Evolutionary conservation across 768 basidiomycete species (phyloP).

Genomic region (Mycena leptocephala): DNA sequence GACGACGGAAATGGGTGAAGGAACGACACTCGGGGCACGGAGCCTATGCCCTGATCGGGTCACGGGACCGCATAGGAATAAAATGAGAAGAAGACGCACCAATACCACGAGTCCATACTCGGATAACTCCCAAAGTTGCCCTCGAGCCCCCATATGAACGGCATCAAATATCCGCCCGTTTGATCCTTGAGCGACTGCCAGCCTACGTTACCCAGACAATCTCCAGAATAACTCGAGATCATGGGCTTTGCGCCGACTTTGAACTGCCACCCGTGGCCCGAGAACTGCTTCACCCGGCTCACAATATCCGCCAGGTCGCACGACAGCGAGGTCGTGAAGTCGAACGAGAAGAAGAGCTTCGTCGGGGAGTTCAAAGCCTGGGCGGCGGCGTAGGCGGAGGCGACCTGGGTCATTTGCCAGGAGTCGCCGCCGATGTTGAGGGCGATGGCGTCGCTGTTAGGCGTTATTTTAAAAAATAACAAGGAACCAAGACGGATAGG

Average conservation of each 20-base stretch:
- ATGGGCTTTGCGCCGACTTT: slow-evolving; percentile 54
- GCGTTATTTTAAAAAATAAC: too few relatives aligned
- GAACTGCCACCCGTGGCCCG: not conserved
- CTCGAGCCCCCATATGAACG: slow-evolving; percentile 72
- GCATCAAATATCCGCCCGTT: slow-evolving; percentile 63
- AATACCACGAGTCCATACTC: slow-evolving; percentile 65
- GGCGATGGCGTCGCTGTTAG: slow-evolving; percentile 70
- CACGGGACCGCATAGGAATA: too few relatives aligned
- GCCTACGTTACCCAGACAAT: slow-evolving; percentile 69
- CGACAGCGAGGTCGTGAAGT: slow-evolving; percentile 64
- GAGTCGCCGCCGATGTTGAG: slow-evolving; percentile 72
- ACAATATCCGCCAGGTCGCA: slow-evolving; percentile 64
- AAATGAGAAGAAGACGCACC: too few relatives aligned
- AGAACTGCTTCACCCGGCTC: too few relatives aligned
- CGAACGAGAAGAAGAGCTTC: slow-evolving; percentile 74
- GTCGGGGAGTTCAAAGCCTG: slow-evolving; percentile 55
- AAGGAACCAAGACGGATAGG: too few relatives aligned
- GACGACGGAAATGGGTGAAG: too few relatives aligned
- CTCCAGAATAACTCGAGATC: slow-evolving; percentile 77
- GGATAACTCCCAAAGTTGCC: slow-evolving; percentile 64
- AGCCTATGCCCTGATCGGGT: too few relatives aligned
- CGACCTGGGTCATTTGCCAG: slow-evolving; percentile 67
- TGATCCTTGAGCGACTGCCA: slow-evolving; percentile 66
- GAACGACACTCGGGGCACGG: too few relatives aligned
- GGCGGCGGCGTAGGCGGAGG: slow-evolving; percentile 69